These are phyloP conservation scores for Crithidia thermophila DNA, from an alignment of 208 protist species.

Conservation along the genomic window DNA sequence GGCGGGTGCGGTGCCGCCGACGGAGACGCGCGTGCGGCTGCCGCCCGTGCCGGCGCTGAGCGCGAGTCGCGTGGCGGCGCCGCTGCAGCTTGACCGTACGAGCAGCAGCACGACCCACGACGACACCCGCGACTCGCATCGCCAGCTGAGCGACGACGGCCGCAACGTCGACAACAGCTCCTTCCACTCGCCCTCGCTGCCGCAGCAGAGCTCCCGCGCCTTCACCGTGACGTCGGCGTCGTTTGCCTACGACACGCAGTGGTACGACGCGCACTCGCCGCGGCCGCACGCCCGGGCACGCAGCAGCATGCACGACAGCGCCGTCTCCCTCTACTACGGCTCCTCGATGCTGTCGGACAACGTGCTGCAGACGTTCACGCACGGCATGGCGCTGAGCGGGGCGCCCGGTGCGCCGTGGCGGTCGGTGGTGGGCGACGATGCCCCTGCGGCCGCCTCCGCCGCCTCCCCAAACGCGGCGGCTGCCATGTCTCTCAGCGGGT, in stretches of 20 bases:
- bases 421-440: background rate
- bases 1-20: background rate
- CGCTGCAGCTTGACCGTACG: background rate
- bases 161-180: conserved; percentile 8
- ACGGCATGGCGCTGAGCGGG: conserved; percentile 39
- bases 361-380: conserved; percentile 32
- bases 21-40: background rate
- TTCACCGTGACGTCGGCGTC: conserved; percentile 23
- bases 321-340: conserved; percentile 17
- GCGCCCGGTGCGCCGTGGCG: conserved; percentile 5
- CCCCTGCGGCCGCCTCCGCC: background rate
- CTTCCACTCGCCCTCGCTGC: conserved; percentile 10
- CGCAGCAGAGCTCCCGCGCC: conserved; percentile 14
- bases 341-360: conserved; percentile 24
- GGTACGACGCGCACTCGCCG: background rate
- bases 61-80: background rate
- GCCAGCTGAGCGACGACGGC: background rate
- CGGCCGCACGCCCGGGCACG: background rate
- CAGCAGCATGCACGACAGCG: conserved; percentile 21
- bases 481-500: too few species aligned
- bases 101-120: conserved; percentile 2
- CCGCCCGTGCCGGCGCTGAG: background rate
- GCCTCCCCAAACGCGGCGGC: background rate
- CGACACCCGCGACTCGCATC: conserved; percentile 5
- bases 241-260: conserved; percentile 5